These are phyloP conservation scores for Novakomyces olei DNA, from an alignment of 805 yeast genomes.

Conservation along the genomic window DNA sequence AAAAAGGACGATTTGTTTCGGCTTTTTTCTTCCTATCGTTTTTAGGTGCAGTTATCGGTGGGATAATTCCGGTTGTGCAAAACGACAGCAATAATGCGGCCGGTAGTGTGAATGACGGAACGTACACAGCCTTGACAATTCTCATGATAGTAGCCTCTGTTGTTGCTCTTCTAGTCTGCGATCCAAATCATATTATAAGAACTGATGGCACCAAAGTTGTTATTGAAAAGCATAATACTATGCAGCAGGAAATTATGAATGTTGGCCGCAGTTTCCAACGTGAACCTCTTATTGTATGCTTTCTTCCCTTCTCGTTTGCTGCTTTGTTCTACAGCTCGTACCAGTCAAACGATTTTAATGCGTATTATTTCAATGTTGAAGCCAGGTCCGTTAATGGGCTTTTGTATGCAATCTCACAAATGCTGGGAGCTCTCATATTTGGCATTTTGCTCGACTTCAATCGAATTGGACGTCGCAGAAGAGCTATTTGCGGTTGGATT, in stretches of 20 bases:
- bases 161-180: slow-evolving; percentile 26
- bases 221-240: slow-evolving; percentile 23
- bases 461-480: slow-evolving; percentile 20
- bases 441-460: slow-evolving; percentile 29
- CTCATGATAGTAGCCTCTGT: slow-evolving; percentile 27
- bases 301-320: slow-evolving; percentile 38
- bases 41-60: slow-evolving; percentile 39
- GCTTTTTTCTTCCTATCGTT: slow-evolving; percentile 40
- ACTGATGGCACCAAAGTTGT: slow-evolving; percentile 29
- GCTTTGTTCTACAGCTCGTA: slow-evolving; percentile 49
- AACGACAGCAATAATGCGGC: slow-evolving; percentile 21
- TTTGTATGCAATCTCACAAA: slow-evolving; percentile 39
- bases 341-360: slow-evolving; percentile 37
- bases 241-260: slow-evolving; percentile 23
- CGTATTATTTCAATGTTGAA: slow-evolving; percentile 32
- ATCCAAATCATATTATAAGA: slow-evolving; percentile 27
- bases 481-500: slow-evolving; percentile 25
- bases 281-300: slow-evolving; percentile 17
- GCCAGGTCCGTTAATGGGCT: slow-evolving; percentile 40
- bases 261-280: slow-evolving; percentile 19
- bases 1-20: slow-evolving; percentile 32
- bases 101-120: slow-evolving; percentile 23
- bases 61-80: slow-evolving; percentile 33
- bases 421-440: slow-evolving; percentile 31
- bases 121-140: slow-evolving; percentile 32